A percentile compares a stretch with the other conserved stretches of the same genome.
phyloP scores from a whole-genome alignment of 108 stramenopile species.

The Skeletonema marinoi region DNA sequence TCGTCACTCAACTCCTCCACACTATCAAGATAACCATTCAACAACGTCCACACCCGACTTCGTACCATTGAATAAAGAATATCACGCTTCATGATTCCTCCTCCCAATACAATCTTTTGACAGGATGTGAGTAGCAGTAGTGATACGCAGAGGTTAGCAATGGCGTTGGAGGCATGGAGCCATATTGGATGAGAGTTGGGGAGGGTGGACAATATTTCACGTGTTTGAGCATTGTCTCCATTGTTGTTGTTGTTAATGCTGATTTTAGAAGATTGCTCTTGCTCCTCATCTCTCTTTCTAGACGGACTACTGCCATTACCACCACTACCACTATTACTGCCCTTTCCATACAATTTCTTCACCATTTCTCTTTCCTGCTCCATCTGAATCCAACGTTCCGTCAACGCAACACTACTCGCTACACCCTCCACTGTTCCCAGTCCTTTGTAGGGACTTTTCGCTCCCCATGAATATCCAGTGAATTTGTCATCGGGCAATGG shows the following conservation, averaged over 20 bases:
- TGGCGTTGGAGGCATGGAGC: conserved; percentile 90
- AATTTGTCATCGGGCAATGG: conserved; percentile 76
- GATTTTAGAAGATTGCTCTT: background rate
- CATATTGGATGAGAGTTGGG: conserved; percentile 85
- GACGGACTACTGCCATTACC: background rate
- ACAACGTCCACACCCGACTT: conserved; percentile 53
- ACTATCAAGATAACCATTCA: conserved; percentile 93
- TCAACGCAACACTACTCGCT: conserved; percentile 73
- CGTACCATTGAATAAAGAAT: conserved; percentile 71
- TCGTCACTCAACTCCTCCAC: conserved; percentile 32
- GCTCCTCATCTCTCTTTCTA: background rate
- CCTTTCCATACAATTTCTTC: background rate
- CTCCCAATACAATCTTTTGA: conserved; percentile 92
- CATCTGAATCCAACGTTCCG: conserved; percentile 61
- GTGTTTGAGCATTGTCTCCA: conserved; percentile 8
- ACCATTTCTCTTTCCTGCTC: background rate
- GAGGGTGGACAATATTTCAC: conserved; percentile 57
- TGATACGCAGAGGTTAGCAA: conserved; percentile 90
- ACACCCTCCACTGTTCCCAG: conserved; percentile 77
- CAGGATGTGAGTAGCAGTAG: conserved; percentile 78
- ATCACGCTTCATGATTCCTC: conserved; percentile 90
- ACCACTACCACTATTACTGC: background rate
- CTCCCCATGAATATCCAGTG: conserved; percentile 85
- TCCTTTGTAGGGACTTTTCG: conserved; percentile 62
- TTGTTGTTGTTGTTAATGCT: conserved; percentile 24